Evolutionary conservation across 345 rosid species (phyloP), one percentile per base, ranked within the genome.

Genomic region (Ailanthus altissimus): DNA sequence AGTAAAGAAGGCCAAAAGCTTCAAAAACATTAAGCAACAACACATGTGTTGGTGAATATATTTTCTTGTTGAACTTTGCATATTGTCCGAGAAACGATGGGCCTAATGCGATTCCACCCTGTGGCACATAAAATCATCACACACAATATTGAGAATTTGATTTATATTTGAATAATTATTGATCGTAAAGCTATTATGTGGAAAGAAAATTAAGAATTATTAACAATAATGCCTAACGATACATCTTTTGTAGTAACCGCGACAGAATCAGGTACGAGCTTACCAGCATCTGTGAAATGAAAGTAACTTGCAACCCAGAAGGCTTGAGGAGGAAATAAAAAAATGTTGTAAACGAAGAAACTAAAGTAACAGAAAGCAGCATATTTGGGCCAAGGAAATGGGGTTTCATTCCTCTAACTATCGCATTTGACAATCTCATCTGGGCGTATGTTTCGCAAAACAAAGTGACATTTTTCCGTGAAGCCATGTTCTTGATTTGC

Each of bases 61-160:
- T 21, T 20, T 75, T 56, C 0, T 69, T 10, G 58, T 18, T 51
- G 68, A 78, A 61, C 21, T 13, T 10, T 25, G 76, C 75, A 70
- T 68, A 54, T 23, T 72, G 72, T 45, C 83, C 84, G n/a, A 87
- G 75, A 38, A 80, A 50, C 3, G 87, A 76, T 15, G 88, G 85
- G 58, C 90, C 86, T 76, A 83, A 9, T 32, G 60, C 70, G 12
- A 87, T 83, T 38, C 84, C 88, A 73, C 83, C 84, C 90, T 87
- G 68, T 51, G 15, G 23, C 40, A 16, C 47, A 42, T 50, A 43
- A 54, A 8, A 5, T 16, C 21, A 59, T 25, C 26, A 15, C 32
- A n/a, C n/a, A n/a, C n/a, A n/a, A n/a, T n/a, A n/a, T n/a, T n/a
- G n/a, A n/a, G n/a, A n/a, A n/a, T n/a, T n/a, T n/a, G n/a, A n/a